Base-by-base conservation (phyloP, 2,329 filamentous ascomycete genomes). In the Mollisia scopiformis region DNA sequence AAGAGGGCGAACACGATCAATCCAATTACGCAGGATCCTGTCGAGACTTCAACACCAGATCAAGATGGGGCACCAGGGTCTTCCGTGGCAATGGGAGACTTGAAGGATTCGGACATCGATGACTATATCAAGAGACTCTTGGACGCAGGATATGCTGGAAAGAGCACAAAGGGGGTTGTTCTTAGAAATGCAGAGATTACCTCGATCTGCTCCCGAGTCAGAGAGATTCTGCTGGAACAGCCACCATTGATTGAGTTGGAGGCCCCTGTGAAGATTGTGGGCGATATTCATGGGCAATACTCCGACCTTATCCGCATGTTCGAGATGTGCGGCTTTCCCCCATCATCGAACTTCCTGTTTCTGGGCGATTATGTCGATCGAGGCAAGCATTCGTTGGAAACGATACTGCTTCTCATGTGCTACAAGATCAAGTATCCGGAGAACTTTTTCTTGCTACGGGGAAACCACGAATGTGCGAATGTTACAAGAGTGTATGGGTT, bases 351-450 rank as follows among this genome's bases (percentile, higher is more conserved):
- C 79, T 98, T 92, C 73, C 84, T 98, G 54, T 98, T 97, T 77
- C 82, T 98, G 3, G 94, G 94, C 55, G 94, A 98, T 75, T 98
- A 98, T 74, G 94, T 98, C 72, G 94, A 98, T 75, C 88, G 94
- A 57, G 94, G 94, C 69, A 98, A 98, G 80, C 93, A 97, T 76
- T 96, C 92, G 43, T 81, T 98, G 62, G 94, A 98, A 78, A 98
- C 94, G 0, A 98, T 98, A 66, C 83, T 97, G 5, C 84, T 98
- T 46, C 82, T 98, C 43, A 82, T 98, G 63, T 97, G 93, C 82
- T 98, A 97, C 81, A 98, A 98, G 81, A 86, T 98, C 74, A 96
- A 97, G 75, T 97, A 91, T 71, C 94, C 94, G 8, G 92, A 97
- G 78, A 98, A 98, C 79, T 98, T 98, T 77, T 98, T 98, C 78